Evolutionary conservation across 495 filamentous ascomycete species (phyloP).

Genomic region (Cercophora scortea): DNA sequence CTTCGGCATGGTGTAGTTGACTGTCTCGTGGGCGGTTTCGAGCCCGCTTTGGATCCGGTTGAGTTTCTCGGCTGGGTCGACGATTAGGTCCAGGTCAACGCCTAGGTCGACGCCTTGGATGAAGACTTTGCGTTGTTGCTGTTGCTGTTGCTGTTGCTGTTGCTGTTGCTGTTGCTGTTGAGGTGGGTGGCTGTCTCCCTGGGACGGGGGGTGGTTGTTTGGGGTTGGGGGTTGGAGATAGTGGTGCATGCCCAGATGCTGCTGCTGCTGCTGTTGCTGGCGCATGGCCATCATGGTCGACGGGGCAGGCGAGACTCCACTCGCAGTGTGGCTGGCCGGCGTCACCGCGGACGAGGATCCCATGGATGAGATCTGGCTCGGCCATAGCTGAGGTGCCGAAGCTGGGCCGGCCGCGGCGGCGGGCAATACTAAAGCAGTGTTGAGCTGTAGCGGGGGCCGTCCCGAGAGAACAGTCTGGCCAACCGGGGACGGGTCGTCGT

Average conservation of each 20-base stretch:
- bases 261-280: no score
- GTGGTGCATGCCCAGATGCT: no score
- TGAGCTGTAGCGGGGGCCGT: conserved; percentile 12
- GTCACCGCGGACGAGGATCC: neutral
- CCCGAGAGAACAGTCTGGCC: conserved; percentile 1
- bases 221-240: no score
- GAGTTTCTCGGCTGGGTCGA: conserved; percentile 39
- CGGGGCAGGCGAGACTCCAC: no score
- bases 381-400: conserved; percentile 17
- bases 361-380: conserved; percentile 14
- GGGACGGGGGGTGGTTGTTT: neutral
- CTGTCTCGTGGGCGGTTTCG: conserved; percentile 30
- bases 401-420: conserved; percentile 27
- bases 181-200: neutral
- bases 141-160: conserved; percentile 52
- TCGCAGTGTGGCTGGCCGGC: no score
- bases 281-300: no score
- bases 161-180: no score
- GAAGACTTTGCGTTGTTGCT: conserved; percentile 26
- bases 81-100: conserved; percentile 60
- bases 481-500: conserved; percentile 1
- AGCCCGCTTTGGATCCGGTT: conserved; percentile 26
- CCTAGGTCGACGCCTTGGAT: conserved; percentile 51
- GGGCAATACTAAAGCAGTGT: conserved; percentile 26
- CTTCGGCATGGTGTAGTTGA: conserved; percentile 27